These are phyloP conservation scores for Microbotryum lychnidis-dioicae DNA, from an alignment of 1,284 basidiomycete species.

Conservation along the genomic window DNA sequence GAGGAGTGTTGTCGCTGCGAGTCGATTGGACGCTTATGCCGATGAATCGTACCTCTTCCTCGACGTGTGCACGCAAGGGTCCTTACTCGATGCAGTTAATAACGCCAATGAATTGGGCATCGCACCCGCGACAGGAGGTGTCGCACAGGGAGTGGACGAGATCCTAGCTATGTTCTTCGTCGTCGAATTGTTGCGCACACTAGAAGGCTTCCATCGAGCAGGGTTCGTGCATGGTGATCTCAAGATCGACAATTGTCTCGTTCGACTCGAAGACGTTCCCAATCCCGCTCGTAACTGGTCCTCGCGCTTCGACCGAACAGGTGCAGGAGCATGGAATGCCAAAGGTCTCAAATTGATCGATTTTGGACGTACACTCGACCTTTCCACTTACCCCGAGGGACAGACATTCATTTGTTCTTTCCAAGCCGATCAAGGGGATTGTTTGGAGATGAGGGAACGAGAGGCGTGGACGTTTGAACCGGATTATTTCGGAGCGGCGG, in stretches of 20 bases:
- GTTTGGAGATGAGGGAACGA: slow-evolving; percentile 75
- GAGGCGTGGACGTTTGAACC: slow-evolving; percentile 86
- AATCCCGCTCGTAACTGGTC: slow-evolving; percentile 62
- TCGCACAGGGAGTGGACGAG: slow-evolving; percentile 61
- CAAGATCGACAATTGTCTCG: slow-evolving; percentile 97
- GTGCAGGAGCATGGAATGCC: slow-evolving; percentile 70
- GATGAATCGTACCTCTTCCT: slow-evolving; percentile 89
- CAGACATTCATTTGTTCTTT: slow-evolving; percentile 84
- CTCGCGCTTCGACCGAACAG: slow-evolving; percentile 61
- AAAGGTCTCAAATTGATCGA: slow-evolving; percentile 93
- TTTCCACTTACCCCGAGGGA: slow-evolving; percentile 60
- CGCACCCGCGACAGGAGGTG: slow-evolving; percentile 39
- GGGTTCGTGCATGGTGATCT: slow-evolving; percentile 95
- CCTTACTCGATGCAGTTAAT: slow-evolving; percentile 87
- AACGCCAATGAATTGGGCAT: slow-evolving; percentile 62
- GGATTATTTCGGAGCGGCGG: slow-evolving; percentile 90
- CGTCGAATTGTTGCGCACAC: slow-evolving; percentile 72
- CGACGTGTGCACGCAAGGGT: slow-evolving; percentile 83
- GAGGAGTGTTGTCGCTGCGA: slow-evolving; percentile 58
- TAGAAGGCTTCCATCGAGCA: slow-evolving; percentile 70
- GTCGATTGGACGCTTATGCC: slow-evolving; percentile 60
- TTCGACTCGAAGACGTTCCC: slow-evolving; percentile 67
- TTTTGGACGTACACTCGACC: slow-evolving; percentile 90
- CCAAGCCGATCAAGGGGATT: slow-evolving; percentile 78
- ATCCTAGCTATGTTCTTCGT: slow-evolving; percentile 91